These are phyloP conservation scores for Epicoccum nigrum DNA, from an alignment of 2,329 filamentous ascomycete genomes.

Conservation along the genomic window DNA sequence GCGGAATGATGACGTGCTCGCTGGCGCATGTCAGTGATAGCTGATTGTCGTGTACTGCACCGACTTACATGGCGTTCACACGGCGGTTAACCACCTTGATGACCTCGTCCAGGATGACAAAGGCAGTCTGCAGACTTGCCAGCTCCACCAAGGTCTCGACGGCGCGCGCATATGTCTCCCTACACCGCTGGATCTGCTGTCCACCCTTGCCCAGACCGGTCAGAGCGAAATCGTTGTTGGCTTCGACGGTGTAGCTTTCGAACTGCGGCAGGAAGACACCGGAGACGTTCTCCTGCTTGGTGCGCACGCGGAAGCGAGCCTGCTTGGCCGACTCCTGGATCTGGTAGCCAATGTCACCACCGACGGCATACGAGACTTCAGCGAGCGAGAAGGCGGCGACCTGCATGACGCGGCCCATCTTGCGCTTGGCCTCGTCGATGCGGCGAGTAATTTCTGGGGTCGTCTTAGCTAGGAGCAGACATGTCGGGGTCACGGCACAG, in stretches of 20 bases:
- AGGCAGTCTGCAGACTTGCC: conserved; percentile 94
- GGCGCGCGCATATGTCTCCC: conserved; percentile 93
- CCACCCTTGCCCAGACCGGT: conserved; percentile 96
- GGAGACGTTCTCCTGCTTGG: conserved; percentile 98
- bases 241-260: conserved; percentile 87
- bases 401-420: conserved; percentile 99
- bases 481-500: conserved; percentile 15
- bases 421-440: conserved; percentile 98
- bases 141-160: conserved; percentile 96
- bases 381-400: conserved; percentile 97
- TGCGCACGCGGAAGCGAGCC: conserved; percentile 88
- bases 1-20: conserved; percentile 94
- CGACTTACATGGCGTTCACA: conserved; percentile 89
- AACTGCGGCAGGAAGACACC: conserved; percentile 94
- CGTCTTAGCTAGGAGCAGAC: conserved; percentile 5
- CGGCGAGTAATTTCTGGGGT: conserved; percentile 82
- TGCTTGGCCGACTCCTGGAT: conserved; percentile 95
- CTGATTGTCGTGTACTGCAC: background rate
- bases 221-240: conserved; percentile 92
- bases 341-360: conserved; percentile 92
- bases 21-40: conserved; percentile 49
- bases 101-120: conserved; percentile 96
- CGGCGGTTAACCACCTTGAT: conserved; percentile 99
- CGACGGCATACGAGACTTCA: conserved; percentile 96
- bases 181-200: conserved; percentile 92